These are phyloP conservation scores for Anastatica hierochuntica DNA, from an alignment of 345 rosid species.

Conservation along the genomic window DNA sequence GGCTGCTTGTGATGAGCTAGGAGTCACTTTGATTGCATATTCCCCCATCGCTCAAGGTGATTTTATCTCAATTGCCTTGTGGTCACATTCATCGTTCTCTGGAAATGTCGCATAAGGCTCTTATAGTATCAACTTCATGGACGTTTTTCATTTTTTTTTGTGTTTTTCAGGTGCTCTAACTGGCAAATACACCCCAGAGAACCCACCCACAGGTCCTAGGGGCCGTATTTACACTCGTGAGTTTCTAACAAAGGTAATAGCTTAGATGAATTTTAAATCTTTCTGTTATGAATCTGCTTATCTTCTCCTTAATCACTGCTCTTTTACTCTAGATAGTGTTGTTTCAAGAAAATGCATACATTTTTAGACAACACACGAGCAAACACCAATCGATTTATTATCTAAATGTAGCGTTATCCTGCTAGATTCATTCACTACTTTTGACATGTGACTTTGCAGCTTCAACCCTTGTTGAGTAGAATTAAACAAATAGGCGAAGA, in stretches of 20 bases:
- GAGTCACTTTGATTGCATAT: constrained; percentile 87
- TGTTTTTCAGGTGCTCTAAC: constrained; percentile 72
- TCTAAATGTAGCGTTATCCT: background rate
- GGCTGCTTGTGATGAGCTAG: constrained; percentile 87
- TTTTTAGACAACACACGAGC: background rate
- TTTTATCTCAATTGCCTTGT: constrained; percentile 4
- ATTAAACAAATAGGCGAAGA: constrained; percentile 60
- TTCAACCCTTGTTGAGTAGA: constrained; percentile 63
- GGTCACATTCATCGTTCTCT: constrained; percentile 1
- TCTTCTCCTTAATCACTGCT: too few relatives aligned
- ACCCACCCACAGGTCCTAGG: constrained; percentile 82
- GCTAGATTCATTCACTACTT: constrained; percentile 15
- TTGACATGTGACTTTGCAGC: constrained; percentile 37
- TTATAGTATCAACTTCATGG: background rate
- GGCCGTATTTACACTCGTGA: constrained; percentile 69
- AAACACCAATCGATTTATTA: too few relatives aligned
- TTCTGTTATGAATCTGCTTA: background rate
- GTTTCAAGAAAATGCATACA: background rate
- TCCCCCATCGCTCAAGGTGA: constrained; percentile 93
- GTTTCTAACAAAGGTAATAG: constrained; percentile 50
- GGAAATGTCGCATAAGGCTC: background rate
- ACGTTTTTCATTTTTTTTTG: background rate
- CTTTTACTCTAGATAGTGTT: background rate
- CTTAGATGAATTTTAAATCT: too few relatives aligned
- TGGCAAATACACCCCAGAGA: constrained; percentile 86